Evolutionary conservation across 2,329 filamentous ascomycete genomes (phyloP).

Genomic region (Rutstroemia sp.): DNA sequence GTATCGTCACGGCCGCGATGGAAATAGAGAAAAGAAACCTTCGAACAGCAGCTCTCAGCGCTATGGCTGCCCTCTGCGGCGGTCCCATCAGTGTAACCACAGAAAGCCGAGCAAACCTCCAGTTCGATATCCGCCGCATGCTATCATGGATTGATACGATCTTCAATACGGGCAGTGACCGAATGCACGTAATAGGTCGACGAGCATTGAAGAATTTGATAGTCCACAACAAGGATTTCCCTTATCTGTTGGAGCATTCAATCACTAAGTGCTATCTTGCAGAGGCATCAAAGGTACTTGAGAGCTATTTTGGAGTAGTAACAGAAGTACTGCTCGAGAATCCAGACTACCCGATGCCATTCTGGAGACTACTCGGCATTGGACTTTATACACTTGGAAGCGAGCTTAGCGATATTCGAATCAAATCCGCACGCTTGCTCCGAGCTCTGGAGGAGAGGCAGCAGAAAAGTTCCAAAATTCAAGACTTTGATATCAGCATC

Average conservation of each 20-base stretch:
- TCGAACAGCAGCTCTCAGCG: constrained; percentile 80
- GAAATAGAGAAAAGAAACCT: constrained; percentile 96
- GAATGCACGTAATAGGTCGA: constrained; percentile 83
- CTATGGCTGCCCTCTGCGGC: constrained; percentile 90
- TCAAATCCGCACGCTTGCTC: constrained; percentile 77
- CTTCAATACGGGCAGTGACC: constrained; percentile 85
- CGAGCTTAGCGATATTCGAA: constrained; percentile 79
- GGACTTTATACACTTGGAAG: constrained; percentile 91
- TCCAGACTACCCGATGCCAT: constrained; percentile 73
- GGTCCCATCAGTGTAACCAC: constrained; percentile 80
- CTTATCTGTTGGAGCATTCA: constrained; percentile 79
- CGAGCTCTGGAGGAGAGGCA: constrained; percentile 77
- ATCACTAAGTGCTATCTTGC: constrained; percentile 86
- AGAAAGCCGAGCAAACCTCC: constrained; percentile 77
- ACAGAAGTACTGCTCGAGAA: constrained; percentile 80
- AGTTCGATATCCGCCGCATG: constrained; percentile 90
- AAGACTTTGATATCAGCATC: constrained; percentile 97
- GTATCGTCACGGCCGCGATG: constrained; percentile 78
- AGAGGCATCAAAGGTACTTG: constrained; percentile 72
- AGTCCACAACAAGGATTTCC: constrained; percentile 79
- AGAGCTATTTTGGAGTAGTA: constrained; percentile 93
- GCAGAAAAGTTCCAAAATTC: constrained; percentile 79
- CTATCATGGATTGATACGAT: constrained; percentile 93
- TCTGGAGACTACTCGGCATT: constrained; percentile 84
- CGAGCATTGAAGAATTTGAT: constrained; percentile 86